Evolutionary conservation across 179 eudicot species (phyloP), one percentile per base, ranked within the genome.

Genomic region (Drosera spatulata): DNA sequence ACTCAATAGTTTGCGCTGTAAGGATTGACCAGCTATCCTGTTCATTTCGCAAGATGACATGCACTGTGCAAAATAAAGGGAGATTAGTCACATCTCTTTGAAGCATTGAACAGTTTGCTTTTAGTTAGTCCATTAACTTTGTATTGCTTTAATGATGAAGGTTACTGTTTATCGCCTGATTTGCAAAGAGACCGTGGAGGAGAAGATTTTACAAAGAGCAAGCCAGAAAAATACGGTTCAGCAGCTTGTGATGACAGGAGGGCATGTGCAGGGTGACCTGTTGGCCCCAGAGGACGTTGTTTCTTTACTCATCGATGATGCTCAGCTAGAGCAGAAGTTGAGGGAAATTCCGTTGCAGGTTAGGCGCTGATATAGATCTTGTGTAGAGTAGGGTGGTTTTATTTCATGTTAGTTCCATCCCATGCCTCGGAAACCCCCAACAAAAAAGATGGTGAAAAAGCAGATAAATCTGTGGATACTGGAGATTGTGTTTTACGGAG

Each of bases 181-280:
- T 41, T 93, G 96, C 74, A 93, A 93, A 77, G 99, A 93, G 69
- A 93, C 99, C 0, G 96, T 93, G 7, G 99, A 93, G 71, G 99
- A 93, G 75, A 93, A 93, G 75, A 93, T 93, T 63, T 71, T 93
- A 72, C 96, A 85, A 69, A 84, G 99, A 74, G 99, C 99, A 12
- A 89, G 88, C 53, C 99, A 93, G 71, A 93, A 91, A 66, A 93
- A 68, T 79, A 88, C 99, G 2, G 99, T 93, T 33, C 99, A 93
- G 73, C 99, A 93, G 73, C 95, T 93, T 68, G 99, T 93, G 41
- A 93, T 93, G 99, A 93, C 99, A 37, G 99, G 99, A 14, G 99
- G 99, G 40, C 99, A 93, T 76, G 96, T 93, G 61, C 99, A 93
- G 79, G 99, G 99, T 58, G 99, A 93, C 68, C 73, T 86, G 58